These are phyloP conservation scores for Calcarisporium arbuscula DNA, from an alignment of 2,329 filamentous ascomycete species.

Conservation along the genomic window DNA sequence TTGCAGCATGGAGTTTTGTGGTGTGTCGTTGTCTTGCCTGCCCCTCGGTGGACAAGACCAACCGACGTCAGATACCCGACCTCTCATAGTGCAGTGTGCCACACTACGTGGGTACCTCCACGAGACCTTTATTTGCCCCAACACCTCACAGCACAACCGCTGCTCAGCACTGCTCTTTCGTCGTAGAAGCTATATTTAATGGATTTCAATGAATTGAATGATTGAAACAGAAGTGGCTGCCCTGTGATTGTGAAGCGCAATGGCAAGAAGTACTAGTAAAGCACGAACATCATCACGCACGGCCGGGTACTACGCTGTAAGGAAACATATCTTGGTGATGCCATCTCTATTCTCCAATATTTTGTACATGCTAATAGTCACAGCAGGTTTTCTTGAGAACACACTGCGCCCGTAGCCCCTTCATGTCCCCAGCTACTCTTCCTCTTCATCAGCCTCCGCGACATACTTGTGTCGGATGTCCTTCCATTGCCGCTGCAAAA, in stretches of 20 bases:
- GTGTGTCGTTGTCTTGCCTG: no score
- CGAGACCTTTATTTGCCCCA: no score
- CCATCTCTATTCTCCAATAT: slow-evolving; percentile 23
- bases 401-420: slow-evolving; percentile 6
- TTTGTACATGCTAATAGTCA: slow-evolving; percentile 28
- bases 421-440: slow-evolving; percentile 34
- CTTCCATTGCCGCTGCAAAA: slow-evolving; percentile 93
- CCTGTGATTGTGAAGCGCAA: no score
- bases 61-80: slow-evolving; percentile 16
- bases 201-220: no score
- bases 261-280: no score
- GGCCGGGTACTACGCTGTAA: slow-evolving; percentile 8
- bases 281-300: no score
- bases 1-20: no score
- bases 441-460: slow-evolving; percentile 61
- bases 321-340: slow-evolving; percentile 14
- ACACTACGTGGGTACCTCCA: no score
- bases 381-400: slow-evolving; percentile 11
- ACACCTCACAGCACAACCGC: background rate
- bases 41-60: slow-evolving; percentile 14
- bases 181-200: no score
- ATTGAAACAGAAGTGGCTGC: no score
- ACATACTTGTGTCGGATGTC: slow-evolving; percentile 92
- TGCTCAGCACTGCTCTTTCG: no score
- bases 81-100: background rate